Evolutionary conservation across 176 grass and related monocot genomes (phyloP).

Genomic region (Juncus inflexus): DNA sequence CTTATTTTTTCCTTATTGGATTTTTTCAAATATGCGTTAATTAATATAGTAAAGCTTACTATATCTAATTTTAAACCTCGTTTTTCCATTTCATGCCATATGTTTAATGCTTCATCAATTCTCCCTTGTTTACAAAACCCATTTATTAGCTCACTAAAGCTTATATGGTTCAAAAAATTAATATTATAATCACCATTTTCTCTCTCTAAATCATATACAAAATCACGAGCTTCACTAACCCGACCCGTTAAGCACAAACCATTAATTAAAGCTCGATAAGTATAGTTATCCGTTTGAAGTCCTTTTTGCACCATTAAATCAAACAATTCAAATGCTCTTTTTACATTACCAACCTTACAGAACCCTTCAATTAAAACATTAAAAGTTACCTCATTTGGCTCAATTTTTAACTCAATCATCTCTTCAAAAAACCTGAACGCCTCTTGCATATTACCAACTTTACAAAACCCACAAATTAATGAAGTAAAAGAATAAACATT

Average conservation of each 20-base stretch:
- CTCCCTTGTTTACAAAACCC: conserved; percentile 62
- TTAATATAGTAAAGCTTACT: conserved; percentile 50
- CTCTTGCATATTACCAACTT: conserved; percentile 57
- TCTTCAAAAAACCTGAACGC: conserved; percentile 53
- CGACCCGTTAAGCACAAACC: conserved; percentile 47
- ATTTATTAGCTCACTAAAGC: conserved; percentile 54
- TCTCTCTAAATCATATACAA: conserved; percentile 46
- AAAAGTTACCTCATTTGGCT: conserved; percentile 64
- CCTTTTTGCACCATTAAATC: conserved; percentile 58
- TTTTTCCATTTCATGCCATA: conserved; percentile 64
- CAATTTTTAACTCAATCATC: conserved; percentile 40
- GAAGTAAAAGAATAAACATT: conserved; percentile 64
- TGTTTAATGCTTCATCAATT: conserved; percentile 37
- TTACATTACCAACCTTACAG: conserved; percentile 42
- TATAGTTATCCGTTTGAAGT: conserved; percentile 68
- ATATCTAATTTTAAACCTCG: conserved; percentile 56
- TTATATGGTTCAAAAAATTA: conserved; percentile 46
- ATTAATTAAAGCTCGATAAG: conserved; percentile 64
- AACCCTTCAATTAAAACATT: conserved; percentile 87
- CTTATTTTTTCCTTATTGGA: conserved; percentile 30
- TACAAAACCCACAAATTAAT: conserved; percentile 61
- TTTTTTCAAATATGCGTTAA: conserved; percentile 41
- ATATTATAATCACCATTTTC: conserved; percentile 1
- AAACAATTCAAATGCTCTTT: conserved; percentile 60
- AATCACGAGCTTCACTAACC: conserved; percentile 53